A percentile compares a stretch with the other conserved stretches of the same genome.
These are phyloP conservation scores for Trametes meyenii DNA, from an alignment of 768 basidiomycete species.

Conservation along the genomic window DNA sequence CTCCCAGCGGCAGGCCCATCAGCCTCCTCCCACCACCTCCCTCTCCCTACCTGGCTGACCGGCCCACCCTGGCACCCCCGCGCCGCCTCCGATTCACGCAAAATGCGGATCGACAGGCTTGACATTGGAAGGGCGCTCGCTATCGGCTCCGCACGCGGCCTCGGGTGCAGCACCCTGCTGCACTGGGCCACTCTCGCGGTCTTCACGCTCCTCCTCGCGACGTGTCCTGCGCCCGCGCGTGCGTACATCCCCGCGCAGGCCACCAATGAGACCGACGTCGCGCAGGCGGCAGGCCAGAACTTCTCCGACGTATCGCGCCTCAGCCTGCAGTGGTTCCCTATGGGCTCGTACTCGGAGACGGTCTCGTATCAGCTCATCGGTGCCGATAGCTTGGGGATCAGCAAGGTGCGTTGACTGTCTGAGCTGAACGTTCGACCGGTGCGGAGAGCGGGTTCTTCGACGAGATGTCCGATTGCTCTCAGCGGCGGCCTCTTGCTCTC, in stretches of 20 bases:
- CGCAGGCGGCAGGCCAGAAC: conserved; percentile 49
- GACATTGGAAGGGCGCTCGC: conserved; percentile 2
- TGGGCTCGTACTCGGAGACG: conserved; percentile 42
- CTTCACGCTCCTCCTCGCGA: not conserved
- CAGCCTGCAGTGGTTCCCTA: conserved; percentile 58
- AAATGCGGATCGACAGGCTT: conserved; percentile 1
- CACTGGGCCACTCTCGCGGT: not conserved
- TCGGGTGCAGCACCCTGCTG: not conserved
- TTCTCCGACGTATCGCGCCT: conserved; percentile 61
- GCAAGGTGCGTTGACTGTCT: conserved; percentile 47
- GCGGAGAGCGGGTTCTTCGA: no score
- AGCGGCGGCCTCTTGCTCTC: not conserved
- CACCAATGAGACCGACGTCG: conserved; percentile 61
- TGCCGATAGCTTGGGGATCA: conserved; percentile 50
- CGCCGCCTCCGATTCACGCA: conserved; percentile 1
- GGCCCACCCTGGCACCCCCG: not conserved
- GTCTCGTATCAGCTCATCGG: conserved; percentile 66
- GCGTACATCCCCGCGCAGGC: conserved; percentile 75
- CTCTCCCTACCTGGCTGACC: not conserved
- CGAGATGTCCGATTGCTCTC: no score
- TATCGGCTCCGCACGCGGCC: not conserved
- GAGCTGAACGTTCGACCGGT: not conserved
- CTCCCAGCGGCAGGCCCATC: conserved; percentile 2
- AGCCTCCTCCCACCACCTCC: not conserved
- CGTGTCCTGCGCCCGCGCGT: conserved; percentile 14